phyloP scores from a whole-genome alignment of 345 rosid genomes.

The Heritiera littoralis region DNA sequence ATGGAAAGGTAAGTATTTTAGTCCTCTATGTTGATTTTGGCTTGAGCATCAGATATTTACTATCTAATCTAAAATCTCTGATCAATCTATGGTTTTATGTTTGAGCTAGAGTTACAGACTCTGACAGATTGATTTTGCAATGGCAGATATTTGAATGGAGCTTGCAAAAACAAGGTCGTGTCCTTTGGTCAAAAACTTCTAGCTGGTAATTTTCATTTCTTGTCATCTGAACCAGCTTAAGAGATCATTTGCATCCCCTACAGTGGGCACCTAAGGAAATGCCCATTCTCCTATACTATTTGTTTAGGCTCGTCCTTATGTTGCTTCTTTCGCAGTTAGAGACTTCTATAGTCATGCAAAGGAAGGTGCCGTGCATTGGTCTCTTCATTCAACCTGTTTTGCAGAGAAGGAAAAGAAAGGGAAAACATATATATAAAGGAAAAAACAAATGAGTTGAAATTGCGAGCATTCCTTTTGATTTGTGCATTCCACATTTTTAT shows the following conservation, averaged over 20 bases:
- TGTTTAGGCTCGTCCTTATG: background rate
- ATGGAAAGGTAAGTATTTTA: constrained; percentile 54
- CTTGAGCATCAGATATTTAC: background rate
- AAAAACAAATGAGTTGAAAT: background rate
- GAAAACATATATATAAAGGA: background rate
- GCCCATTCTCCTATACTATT: background rate
- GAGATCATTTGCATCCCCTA: background rate
- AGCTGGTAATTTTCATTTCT: constrained; percentile 42
- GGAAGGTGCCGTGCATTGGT: background rate
- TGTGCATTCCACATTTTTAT: background rate
- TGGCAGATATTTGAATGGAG: constrained; percentile 73
- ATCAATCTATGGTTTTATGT: background rate
- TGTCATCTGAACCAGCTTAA: background rate
- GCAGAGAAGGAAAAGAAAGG: background rate
- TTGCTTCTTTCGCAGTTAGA: background rate
- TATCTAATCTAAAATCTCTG: background rate
- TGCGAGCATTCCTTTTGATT: background rate
- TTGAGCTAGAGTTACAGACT: constrained; percentile 15
- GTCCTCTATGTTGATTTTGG: background rate
- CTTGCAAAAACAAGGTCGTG: constrained; percentile 72
- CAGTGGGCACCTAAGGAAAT: background rate
- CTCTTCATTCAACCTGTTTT: background rate
- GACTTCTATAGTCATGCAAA: background rate
- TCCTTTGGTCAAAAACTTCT: constrained; percentile 69
- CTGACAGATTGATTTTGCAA: constrained; percentile 22